Base-by-base conservation (phyloP, 2,329 filamentous ascomycete species). In the Diplodia sapinea region DNA sequence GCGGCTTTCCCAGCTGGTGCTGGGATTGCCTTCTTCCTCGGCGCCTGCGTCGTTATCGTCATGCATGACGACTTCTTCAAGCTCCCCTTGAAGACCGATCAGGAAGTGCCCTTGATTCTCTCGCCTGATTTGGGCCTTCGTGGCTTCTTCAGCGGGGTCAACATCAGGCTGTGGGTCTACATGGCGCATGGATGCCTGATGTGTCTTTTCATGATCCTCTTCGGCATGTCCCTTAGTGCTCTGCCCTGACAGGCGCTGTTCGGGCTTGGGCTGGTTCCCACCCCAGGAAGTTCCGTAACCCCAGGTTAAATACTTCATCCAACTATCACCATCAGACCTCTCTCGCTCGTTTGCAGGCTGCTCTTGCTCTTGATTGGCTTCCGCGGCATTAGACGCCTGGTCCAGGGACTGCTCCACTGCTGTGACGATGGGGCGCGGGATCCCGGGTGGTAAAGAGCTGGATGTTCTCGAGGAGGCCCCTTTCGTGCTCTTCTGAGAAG, bases 41-140 rank as follows among this genome's bases (percentile, higher is more conserved):
- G 26, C 3, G n/a, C 17, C 47, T 17, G 49, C 36, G 74, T 3
- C 73, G 26, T 77, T 73, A 2, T 78, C 77, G n/a, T 72, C 72
- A 23, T 76, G 78, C 0, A 85, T 82, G 69, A 87, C 84, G 65
- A 81, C 74, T 67, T 69, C 74, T 51, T 86, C 83, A 38, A 91
- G 83, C 43, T 89, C 84, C 7, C 89, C 90, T 70, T 86, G 84
- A 6, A 93, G 82, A 0, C 91, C 91, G 67, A 94, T 86, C 26
- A 93, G 80, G 72, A 88, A 94, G 70, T 85, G 83, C 0, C 84
- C 85, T n/a, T 75, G 71, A 67, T 81, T 82, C 69, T 84, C 82
- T 17, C 73, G 74, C 13, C 69, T 74, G 36, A 80, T 78, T 65
- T 83, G 81, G 1, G 70, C 70, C 73, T 88, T 91, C 63, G 92